These are phyloP conservation scores for Coniochaeta prunicola DNA, from an alignment of 2,329 filamentous ascomycete genomes.

Conservation along the genomic window DNA sequence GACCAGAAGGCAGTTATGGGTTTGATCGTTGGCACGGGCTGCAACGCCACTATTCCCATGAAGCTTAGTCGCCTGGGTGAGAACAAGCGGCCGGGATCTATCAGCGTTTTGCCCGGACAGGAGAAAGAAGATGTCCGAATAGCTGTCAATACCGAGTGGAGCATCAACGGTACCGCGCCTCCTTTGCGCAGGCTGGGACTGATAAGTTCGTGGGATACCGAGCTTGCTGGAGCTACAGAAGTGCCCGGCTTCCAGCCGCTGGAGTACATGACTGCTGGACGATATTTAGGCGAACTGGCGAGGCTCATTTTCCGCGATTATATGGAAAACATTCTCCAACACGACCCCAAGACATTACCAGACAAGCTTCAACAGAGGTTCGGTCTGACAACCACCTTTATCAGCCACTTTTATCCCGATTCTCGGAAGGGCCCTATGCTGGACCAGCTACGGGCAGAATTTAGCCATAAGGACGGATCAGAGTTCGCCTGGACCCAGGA, in stretches of 20 bases:
- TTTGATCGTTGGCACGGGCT: conserved; percentile 74
- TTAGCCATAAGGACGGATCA: conserved; percentile 34
- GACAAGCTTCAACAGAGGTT: conserved; percentile 48
- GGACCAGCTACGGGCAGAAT: conserved; percentile 40
- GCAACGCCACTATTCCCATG: conserved; percentile 73
- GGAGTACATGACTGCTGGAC: conserved; percentile 76
- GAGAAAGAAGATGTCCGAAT: conserved; percentile 52
- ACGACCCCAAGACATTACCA: conserved; percentile 43
- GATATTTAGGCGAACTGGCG: conserved; percentile 71
- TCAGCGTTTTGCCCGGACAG: conserved; percentile 40
- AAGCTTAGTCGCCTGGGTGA: conserved; percentile 54
- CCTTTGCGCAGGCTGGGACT: conserved; percentile 57
- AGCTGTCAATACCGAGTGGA: conserved; percentile 79
- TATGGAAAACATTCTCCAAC: conserved; percentile 34
- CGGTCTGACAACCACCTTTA: conserved; percentile 62
- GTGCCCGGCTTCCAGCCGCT: conserved; percentile 72
- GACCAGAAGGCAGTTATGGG: conserved; percentile 68
- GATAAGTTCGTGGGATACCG: conserved; percentile 63
- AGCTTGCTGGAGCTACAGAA: conserved; percentile 60
- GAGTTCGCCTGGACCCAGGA: conserved; percentile 55
- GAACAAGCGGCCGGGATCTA: conserved; percentile 48
- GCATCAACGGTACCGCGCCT: conserved; percentile 66
- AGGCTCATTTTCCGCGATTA: conserved; percentile 64
- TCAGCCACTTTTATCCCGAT: conserved; percentile 61
- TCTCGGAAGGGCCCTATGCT: conserved; percentile 31